phyloP scores from a whole-genome alignment of 78 protist species.

The Isochrysis galbana region DNA sequence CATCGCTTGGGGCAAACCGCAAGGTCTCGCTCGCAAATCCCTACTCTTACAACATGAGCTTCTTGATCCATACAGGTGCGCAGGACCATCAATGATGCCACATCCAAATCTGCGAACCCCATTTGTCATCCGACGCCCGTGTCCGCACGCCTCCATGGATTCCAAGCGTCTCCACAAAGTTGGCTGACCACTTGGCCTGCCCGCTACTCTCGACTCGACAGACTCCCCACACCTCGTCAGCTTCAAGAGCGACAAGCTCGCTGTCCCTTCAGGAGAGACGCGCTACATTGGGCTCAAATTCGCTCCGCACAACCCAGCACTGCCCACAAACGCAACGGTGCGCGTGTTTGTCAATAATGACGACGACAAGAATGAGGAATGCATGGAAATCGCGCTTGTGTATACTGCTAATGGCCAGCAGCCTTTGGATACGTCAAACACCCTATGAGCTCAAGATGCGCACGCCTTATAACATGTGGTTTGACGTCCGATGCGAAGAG shows the following conservation, averaged over 20 bases:
- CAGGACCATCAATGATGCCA: neutral
- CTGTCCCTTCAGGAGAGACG: neutral
- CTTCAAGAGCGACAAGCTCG: neutral
- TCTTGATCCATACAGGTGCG: neutral
- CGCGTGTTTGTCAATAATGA: slow-evolving; percentile 6
- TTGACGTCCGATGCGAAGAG: too few species aligned
- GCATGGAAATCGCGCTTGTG: neutral
- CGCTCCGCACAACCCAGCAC: neutral
- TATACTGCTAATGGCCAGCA: too few species aligned
- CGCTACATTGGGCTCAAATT: neutral
- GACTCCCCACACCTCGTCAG: neutral
- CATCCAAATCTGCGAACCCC: too few species aligned
- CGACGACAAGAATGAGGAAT: slow-evolving; percentile 17
- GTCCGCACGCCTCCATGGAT: too few species aligned
- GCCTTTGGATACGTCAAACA: too few species aligned
- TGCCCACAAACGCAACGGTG: neutral
- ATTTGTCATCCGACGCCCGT: too few species aligned
- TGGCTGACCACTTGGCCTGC: too few species aligned
- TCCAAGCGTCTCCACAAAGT: neutral
- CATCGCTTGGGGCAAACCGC: neutral
- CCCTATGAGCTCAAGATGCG: too few species aligned
- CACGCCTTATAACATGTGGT: too few species aligned
- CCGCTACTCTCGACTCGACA: too few species aligned
- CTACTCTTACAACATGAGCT: neutral
- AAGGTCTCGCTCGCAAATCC: neutral